These are phyloP conservation scores for Fusarium redolens DNA, from an alignment of 2,329 filamentous ascomycete genomes.

Conservation along the genomic window DNA sequence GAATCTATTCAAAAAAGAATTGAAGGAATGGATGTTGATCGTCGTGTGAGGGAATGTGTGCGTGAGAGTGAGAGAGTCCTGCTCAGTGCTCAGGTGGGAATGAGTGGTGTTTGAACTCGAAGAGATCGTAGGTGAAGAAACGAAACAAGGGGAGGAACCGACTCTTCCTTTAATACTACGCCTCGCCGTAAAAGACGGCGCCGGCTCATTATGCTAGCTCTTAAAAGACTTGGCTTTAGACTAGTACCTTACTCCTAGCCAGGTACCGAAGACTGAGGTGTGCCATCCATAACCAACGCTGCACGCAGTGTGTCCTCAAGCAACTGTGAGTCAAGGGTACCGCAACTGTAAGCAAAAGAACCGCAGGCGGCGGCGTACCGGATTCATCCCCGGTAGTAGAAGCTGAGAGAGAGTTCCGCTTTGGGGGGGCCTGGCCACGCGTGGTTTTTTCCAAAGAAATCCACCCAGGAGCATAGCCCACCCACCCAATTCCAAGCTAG, in stretches of 20 bases:
- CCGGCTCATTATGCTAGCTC: constrained; percentile 37
- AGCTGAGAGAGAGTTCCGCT: constrained; percentile 29
- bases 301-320: constrained; percentile 27
- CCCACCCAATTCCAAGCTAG: constrained; percentile 5
- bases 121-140: constrained; percentile 41
- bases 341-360: constrained; percentile 14
- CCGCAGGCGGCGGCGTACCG: constrained; percentile 30
- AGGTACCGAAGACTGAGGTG: constrained; percentile 27
- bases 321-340: constrained; percentile 21
- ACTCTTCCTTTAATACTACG: constrained; percentile 41
- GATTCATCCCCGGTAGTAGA: constrained; percentile 27
- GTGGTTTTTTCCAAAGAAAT: constrained; percentile 37
- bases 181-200: constrained; percentile 40
- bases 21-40: constrained; percentile 41
- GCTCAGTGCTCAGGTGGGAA: constrained; percentile 45
- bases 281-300: constrained; percentile 25
- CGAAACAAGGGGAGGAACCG: constrained; percentile 41
- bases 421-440: constrained; percentile 27
- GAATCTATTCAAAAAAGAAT: constrained; percentile 39
- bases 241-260: constrained; percentile 25
- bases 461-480: constrained; percentile 9
- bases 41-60: constrained; percentile 43
- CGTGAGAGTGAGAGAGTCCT: constrained; percentile 42
- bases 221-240: constrained; percentile 40
- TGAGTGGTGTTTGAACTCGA: constrained; percentile 45